Conservation (phyloP, 495 filamentous ascomycete species). For the Daldinia caldariorum region DNA sequence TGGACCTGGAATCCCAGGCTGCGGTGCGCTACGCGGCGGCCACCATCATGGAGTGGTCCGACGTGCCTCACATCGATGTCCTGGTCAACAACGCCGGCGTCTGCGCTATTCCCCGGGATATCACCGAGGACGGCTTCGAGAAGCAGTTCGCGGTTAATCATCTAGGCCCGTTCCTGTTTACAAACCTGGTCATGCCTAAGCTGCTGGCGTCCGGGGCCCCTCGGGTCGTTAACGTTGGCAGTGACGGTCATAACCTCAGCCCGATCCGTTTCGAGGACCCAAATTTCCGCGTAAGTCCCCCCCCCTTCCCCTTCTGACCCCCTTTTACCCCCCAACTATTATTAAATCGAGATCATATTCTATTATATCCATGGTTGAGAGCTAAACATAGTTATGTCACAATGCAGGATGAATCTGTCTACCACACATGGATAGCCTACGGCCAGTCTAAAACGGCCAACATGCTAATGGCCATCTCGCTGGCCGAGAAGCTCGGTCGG, state of each 20-base stretch:
- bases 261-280: constrained; percentile 57
- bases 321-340: background rate
- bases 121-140: constrained; percentile 57
- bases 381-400: background rate
- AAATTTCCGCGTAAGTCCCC: constrained; percentile 48
- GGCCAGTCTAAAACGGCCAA: constrained; percentile 62
- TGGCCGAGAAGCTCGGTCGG: constrained; percentile 49
- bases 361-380: background rate
- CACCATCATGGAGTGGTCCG: constrained; percentile 34
- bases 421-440: constrained; percentile 46
- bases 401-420: constrained; percentile 27
- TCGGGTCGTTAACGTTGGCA: constrained; percentile 47
- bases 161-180: constrained; percentile 61
- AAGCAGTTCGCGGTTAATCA: constrained; percentile 60
- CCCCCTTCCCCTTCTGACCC: background rate
- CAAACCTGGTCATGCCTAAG: constrained; percentile 56
- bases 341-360: constrained; percentile 2
- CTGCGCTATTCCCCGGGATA: constrained; percentile 51
- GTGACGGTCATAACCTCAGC: constrained; percentile 51
- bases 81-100: constrained; percentile 46
- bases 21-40: constrained; percentile 31
- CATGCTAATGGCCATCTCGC: constrained; percentile 54
- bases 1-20: constrained; percentile 28
- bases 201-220: constrained; percentile 49
- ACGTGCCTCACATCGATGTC: constrained; percentile 48